These are phyloP conservation scores for Phytopythium sindhum DNA, from an alignment of 352 stramenopile species.

Conservation along the genomic window DNA sequence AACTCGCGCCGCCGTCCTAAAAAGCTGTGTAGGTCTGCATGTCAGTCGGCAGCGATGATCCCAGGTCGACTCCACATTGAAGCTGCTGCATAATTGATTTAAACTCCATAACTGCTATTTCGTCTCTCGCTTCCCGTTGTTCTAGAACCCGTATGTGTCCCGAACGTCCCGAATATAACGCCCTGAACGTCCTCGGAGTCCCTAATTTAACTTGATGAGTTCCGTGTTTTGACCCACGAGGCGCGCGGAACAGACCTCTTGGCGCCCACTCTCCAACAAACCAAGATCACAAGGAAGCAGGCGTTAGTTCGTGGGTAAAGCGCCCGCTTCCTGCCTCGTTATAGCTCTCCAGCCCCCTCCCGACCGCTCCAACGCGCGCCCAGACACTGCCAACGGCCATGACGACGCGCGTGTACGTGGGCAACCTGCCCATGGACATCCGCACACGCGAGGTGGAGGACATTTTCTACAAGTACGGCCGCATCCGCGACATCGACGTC, in stretches of 20 bases:
- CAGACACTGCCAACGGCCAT: slow-evolving; percentile 11
- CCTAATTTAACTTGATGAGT: too few species aligned
- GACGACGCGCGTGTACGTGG: slow-evolving; percentile 58
- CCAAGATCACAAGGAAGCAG: background rate
- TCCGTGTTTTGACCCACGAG: background rate
- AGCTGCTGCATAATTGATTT: background rate
- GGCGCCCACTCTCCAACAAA: slow-evolving; percentile 3
- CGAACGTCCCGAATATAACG: background rate
- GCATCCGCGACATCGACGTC: slow-evolving; percentile 58
- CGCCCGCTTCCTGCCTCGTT: background rate
- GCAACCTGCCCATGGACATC: slow-evolving; percentile 73
- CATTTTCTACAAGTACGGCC: slow-evolving; percentile 72
- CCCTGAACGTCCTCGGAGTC: background rate
- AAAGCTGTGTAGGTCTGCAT: background rate
- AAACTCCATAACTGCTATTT: too few species aligned
- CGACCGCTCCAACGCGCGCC: too few species aligned
- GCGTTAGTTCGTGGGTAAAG: slow-evolving; percentile 5
- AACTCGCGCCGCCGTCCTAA: slow-evolving; percentile 8
- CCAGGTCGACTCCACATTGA: background rate
- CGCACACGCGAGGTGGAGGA: slow-evolving; percentile 72
- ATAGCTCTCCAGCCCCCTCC: too few species aligned
- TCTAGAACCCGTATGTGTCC: slow-evolving; percentile 1
- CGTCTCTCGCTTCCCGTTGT: too few species aligned
- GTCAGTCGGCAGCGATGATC: too few species aligned
- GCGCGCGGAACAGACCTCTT: background rate